Conservation (phyloP, 1,284 basidiomycete genomes). For the Irpex sp. region DNA sequence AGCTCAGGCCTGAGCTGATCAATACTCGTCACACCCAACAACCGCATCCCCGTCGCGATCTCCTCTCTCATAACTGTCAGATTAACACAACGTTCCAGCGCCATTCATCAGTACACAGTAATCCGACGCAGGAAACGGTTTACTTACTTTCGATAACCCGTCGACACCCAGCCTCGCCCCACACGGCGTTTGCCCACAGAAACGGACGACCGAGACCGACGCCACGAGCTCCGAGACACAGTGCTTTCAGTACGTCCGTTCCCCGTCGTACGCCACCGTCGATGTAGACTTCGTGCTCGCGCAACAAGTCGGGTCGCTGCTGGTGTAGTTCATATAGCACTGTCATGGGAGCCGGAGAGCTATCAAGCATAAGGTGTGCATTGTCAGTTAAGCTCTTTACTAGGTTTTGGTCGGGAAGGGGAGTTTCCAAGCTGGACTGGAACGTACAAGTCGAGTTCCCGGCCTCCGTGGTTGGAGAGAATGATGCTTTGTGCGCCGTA, state of each 20-base stretch:
- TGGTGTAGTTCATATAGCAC: constrained; percentile 42
- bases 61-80: constrained; percentile 29
- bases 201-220: constrained; percentile 53
- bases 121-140: too few species aligned
- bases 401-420: neutral
- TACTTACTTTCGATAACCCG: constrained; percentile 25
- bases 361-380: neutral
- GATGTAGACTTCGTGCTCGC: constrained; percentile 63
- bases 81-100: neutral
- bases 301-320: constrained; percentile 23
- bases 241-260: constrained; percentile 70
- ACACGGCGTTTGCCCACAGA: constrained; percentile 63
- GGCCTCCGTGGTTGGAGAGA: constrained; percentile 63
- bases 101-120: neutral
- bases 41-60: constrained; percentile 49
- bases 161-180: constrained; percentile 51
- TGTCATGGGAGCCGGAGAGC: constrained; percentile 24
- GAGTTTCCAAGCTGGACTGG: neutral
- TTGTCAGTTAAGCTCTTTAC: neutral
- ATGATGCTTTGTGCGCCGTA: constrained; percentile 63
- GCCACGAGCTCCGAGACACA: constrained; percentile 67
- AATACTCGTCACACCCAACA: constrained; percentile 48
- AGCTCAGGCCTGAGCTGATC: constrained; percentile 48
- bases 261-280: constrained; percentile 71
- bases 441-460: constrained; percentile 51